Conservation (phyloP, 441 rosid genomes). For the Capsella rubella region DNA sequence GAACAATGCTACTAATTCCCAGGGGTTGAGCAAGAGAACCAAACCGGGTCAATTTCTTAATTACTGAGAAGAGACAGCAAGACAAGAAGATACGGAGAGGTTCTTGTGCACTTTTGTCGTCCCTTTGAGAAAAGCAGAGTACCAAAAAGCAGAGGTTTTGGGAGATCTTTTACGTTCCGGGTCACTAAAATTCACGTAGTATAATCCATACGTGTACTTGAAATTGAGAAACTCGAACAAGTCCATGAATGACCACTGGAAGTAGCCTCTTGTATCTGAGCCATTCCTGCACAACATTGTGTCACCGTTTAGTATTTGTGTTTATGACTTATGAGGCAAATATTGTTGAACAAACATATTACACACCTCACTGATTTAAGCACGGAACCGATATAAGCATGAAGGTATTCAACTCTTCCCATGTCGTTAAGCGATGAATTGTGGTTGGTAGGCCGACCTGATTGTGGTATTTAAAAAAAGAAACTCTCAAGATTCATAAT, state of each 20-base stretch:
- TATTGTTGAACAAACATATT: too few species aligned
- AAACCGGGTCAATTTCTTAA: neutral
- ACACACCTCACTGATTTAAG: too few species aligned
- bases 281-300: too few species aligned
- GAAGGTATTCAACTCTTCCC: too few species aligned
- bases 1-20: neutral
- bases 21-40: neutral
- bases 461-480: too few species aligned
- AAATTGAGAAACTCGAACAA: neutral
- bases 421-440: too few species aligned
- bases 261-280: neutral
- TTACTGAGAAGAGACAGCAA: neutral
- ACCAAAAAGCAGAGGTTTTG: constrained; percentile 70
- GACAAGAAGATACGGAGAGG: constrained; percentile 14
- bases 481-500: too few species aligned
- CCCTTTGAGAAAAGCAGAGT: constrained; percentile 61
- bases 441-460: too few species aligned
- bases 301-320: too few species aligned
- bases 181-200: constrained; percentile 57
- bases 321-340: too few species aligned
- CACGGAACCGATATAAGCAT: too few species aligned
- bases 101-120: neutral
- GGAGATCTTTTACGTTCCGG: constrained; percentile 54
- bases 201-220: constrained; percentile 53
- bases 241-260: neutral